Evolutionary conservation across 805 yeast species (phyloP).

Genomic region (Spathaspora hagerdaliae): DNA sequence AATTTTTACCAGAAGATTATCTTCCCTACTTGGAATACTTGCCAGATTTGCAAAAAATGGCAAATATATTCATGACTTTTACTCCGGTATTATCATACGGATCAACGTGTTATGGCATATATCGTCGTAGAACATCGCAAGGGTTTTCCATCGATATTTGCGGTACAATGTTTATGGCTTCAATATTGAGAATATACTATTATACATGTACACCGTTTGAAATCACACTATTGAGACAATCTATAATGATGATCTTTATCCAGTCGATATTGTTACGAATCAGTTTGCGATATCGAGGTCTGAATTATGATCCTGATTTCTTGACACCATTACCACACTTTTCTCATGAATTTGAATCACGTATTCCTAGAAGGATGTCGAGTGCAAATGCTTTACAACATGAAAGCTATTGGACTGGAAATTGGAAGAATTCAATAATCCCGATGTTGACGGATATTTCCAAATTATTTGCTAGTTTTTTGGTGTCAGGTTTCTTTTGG

Average conservation of each 20-base stretch:
- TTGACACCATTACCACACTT: constrained; percentile 26
- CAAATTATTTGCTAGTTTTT: constrained; percentile 2
- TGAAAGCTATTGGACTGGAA: constrained; percentile 11
- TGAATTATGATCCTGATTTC: constrained; percentile 29
- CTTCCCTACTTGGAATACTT: constrained; percentile 9
- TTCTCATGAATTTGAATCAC: constrained; percentile 21
- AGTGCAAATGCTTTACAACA: constrained; percentile 12
- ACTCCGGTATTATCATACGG: constrained; percentile 89
- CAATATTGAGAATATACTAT: constrained; percentile 69
- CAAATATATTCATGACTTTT: constrained; percentile 65
- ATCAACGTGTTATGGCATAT: constrained; percentile 69
- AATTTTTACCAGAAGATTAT: constrained; percentile 6
- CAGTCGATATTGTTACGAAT: constrained; percentile 63
- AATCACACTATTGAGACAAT: constrained; percentile 70
- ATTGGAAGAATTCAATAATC: not conserved
- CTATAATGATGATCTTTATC: constrained; percentile 78
- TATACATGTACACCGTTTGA: constrained; percentile 81
- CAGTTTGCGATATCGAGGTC: constrained; percentile 55
- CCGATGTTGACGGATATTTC: constrained; percentile 1
- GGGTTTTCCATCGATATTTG: constrained; percentile 93
- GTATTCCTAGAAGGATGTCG: constrained; percentile 16
- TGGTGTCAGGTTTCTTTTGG: constrained; percentile 13
- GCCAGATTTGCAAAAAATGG: constrained; percentile 40
- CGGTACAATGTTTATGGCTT: constrained; percentile 81
- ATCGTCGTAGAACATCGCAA: constrained; percentile 55